These are phyloP conservation scores for Coniella lustricola DNA, from an alignment of 2,329 filamentous ascomycete genomes.

Conservation along the genomic window DNA sequence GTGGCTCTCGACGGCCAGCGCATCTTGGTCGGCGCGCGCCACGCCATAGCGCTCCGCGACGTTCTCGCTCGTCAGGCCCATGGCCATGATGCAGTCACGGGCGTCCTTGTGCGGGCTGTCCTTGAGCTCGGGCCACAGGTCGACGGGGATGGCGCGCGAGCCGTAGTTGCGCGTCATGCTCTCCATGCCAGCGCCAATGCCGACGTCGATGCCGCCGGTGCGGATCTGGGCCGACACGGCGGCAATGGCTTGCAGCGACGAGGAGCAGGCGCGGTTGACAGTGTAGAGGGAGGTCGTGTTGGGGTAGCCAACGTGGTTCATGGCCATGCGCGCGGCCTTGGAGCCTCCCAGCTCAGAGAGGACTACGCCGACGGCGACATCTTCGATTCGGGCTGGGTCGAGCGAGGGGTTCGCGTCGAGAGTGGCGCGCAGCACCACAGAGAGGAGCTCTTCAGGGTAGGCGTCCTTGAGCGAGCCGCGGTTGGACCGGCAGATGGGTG, in stretches of 20 bases:
- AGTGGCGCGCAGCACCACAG: slow-evolving; percentile 58
- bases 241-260: slow-evolving; percentile 70
- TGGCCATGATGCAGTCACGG: slow-evolving; percentile 84
- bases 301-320: slow-evolving; percentile 75
- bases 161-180: slow-evolving; percentile 94
- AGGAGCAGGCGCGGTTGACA: slow-evolving; percentile 80
- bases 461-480: slow-evolving; percentile 80
- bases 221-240: slow-evolving; percentile 67
- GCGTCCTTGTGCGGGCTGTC: slow-evolving; percentile 61
- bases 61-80: slow-evolving; percentile 88
- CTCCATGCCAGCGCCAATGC: slow-evolving; percentile 87
- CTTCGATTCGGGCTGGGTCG: slow-evolving; percentile 62
- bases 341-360: slow-evolving; percentile 84
- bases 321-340: slow-evolving; percentile 86
- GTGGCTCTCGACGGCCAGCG: slow-evolving; percentile 71
- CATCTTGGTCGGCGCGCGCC: slow-evolving; percentile 70
- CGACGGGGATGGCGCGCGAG: slow-evolving; percentile 71
- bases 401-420: slow-evolving; percentile 66
- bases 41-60: slow-evolving; percentile 74
- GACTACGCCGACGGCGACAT: slow-evolving; percentile 82
- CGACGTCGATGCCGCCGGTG: slow-evolving; percentile 63
- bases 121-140: slow-evolving; percentile 68
- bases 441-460: slow-evolving; percentile 83
- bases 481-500: slow-evolving; percentile 75
- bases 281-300: slow-evolving; percentile 72